Conservation (phyloP, 2,329 filamentous ascomycete genomes). For the Colletotrichum filicis region DNA sequence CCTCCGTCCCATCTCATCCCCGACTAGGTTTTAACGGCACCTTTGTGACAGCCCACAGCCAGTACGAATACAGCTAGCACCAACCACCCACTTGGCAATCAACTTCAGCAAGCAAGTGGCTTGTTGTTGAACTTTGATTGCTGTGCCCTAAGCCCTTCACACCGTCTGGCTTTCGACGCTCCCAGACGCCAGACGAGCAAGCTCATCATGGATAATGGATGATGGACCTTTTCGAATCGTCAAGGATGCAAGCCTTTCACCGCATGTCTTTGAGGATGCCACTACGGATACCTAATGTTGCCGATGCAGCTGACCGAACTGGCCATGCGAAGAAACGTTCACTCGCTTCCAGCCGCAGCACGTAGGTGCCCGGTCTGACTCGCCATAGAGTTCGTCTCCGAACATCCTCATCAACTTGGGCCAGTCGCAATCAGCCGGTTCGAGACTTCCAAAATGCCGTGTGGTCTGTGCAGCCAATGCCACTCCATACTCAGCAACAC, state of each 20-base stretch:
- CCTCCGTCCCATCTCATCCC: conserved; percentile 27
- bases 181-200: not conserved
- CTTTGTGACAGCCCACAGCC: conserved; percentile 14
- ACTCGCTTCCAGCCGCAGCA: conserved; percentile 10
- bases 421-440: conserved; percentile 34
- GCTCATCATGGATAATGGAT: conserved; percentile 11
- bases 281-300: not conserved
- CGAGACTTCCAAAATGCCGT: conserved; percentile 26
- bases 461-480: conserved; percentile 26
- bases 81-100: conserved; percentile 7
- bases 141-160: not conserved
- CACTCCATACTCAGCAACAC: not conserved
- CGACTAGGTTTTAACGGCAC: conserved; percentile 17
- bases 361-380: conserved; percentile 23
- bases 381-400: conserved; percentile 25
- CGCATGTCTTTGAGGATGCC: not conserved
- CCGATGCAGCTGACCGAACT: conserved; percentile 6
- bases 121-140: not conserved
- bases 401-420: conserved; percentile 29
- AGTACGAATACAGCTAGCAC: not conserved
- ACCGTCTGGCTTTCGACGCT: not conserved
- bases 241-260: not conserved
- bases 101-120: not conserved
- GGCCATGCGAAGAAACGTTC: conserved; percentile 17
- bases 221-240: not conserved